A percentile compares a stretch with the other conserved stretches of the same genome.
Evolutionary conservation across 257 asterid species (phyloP).

Genomic region (Penstemon davidsonii): DNA sequence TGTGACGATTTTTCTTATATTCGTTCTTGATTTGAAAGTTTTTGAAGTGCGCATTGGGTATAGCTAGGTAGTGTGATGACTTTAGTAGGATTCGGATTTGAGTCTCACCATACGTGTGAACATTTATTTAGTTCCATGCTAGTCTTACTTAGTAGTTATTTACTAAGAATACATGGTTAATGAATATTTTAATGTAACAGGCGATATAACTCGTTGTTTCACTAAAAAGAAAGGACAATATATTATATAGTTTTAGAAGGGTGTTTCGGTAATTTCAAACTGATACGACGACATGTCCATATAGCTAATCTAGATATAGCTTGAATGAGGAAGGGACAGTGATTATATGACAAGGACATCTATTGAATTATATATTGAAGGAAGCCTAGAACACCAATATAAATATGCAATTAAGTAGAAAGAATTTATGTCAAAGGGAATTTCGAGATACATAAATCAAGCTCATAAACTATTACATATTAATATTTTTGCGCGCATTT

Average conservation of each 20-base stretch:
- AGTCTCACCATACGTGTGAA: no score
- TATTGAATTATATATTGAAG: slow-evolving; percentile 38
- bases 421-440: slow-evolving; percentile 52
- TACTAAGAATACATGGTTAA: no score
- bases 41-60: no score
- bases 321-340: background rate
- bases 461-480: background rate
- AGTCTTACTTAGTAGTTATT: no score
- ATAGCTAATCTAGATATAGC: slow-evolving; percentile 34
- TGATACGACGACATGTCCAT: slow-evolving; percentile 19
- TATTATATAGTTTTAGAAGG: background rate
- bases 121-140: no score
- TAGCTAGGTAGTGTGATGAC: no score
- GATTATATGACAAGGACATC: slow-evolving; percentile 50
- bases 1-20: no score
- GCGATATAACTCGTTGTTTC: background rate
- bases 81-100: no score
- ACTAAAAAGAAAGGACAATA: background rate
- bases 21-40: no score
- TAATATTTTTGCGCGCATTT: background rate
- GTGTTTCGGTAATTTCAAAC: slow-evolving; percentile 28
- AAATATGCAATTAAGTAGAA: slow-evolving; percentile 46
- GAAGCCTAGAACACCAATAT: slow-evolving; percentile 40
- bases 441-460: slow-evolving; percentile 31
- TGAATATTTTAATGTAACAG: no score